Evolutionary conservation across 495 filamentous ascomycete genomes (phyloP), one percentile per base, ranked within the genome.

Genomic region (Elasticomyces elasticus): DNA sequence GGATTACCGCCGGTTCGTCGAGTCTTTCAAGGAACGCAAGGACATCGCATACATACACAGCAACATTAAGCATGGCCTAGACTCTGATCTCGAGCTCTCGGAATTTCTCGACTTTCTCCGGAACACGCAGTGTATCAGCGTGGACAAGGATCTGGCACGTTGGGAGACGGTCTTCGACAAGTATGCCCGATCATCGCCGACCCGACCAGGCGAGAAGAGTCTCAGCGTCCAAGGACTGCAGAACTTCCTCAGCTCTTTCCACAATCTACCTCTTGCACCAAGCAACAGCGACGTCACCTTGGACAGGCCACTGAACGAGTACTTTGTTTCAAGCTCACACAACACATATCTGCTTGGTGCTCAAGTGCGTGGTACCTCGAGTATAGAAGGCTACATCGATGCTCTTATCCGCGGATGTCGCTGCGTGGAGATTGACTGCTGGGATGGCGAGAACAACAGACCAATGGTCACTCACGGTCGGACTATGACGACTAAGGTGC

Each of bases 281-380:
- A 37, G 38, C 26, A 53, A 75, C 43, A 74, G 81, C 5, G 68
- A 79, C 27, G 74, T 78, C 49, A 70, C 72, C 17, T 81, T 95
- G 44, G 80, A 92, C 59, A 81, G 86, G 26, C 92, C 92, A 0
- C 69, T 98, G 64, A 95, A 95, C 66, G 92, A 98, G 63, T 98
- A 98, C 64, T 96, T 89, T 77, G 92, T 97, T 56, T 96, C 91
- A 3, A 95, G 89, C 73, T 96, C 91, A 17, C 92, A 98, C 74
- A 98, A 98, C 68, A 97, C 92, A 10, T 98, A 98, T 64, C 81
- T 98, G 11, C 71, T 92, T 23, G 92, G 92, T 17, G 82, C 89
- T 22, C 92, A 98, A 67, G 83, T 97, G 10, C 83, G 80, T 26
- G 89, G 89, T 23, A 79, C 84, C 33, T 95, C 92, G 19, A 96